phyloP scores from a whole-genome alignment of 2,329 filamentous ascomycete species.

The Beauveria brongniartii region DNA sequence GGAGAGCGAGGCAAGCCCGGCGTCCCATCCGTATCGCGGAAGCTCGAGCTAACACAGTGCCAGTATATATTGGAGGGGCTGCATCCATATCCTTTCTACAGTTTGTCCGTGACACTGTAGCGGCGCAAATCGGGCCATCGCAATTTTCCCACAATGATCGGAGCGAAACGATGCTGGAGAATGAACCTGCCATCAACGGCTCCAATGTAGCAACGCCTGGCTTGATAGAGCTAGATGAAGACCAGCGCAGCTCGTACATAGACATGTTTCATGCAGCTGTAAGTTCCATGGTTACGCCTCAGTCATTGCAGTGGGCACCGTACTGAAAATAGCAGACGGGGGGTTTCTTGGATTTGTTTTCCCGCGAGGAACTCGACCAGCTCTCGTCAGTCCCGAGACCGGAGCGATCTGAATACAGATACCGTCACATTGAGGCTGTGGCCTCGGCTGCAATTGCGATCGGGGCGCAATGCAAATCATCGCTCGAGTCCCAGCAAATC shows the following conservation, averaged over 20 bases:
- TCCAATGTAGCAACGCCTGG: not conserved
- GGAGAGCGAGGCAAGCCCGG: conserved; percentile 33
- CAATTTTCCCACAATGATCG: conserved; percentile 43
- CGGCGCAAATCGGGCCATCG: conserved; percentile 44
- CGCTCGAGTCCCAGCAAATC: conserved; percentile 20
- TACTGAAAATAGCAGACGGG: conserved; percentile 3
- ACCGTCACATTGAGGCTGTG: conserved; percentile 8
- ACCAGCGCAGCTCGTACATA: not conserved
- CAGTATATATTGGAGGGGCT: conserved; percentile 42
- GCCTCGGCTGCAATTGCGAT: conserved; percentile 42
- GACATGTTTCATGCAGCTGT: not conserved
- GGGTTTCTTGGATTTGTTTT: conserved; percentile 10
- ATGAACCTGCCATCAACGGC: conserved; percentile 20
- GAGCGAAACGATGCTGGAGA: conserved; percentile 46
- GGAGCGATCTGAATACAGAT: not conserved
- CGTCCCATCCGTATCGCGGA: not conserved
- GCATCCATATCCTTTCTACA: conserved; percentile 49
- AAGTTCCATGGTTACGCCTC: not conserved
- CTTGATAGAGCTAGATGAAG: conserved; percentile 1
- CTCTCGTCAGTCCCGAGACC: conserved; percentile 1
- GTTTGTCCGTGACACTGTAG: conserved; percentile 38
- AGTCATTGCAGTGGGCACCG: no score
- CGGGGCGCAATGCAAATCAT: conserved; percentile 37
- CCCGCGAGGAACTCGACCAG: not conserved
- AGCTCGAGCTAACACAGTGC: not conserved